Percentiles rank a stretch among this genome's conserved stretches.
phyloP scores from a whole-genome alignment of 2,329 filamentous ascomycete genomes.

The Hymenoscyphus fructigenus region DNA sequence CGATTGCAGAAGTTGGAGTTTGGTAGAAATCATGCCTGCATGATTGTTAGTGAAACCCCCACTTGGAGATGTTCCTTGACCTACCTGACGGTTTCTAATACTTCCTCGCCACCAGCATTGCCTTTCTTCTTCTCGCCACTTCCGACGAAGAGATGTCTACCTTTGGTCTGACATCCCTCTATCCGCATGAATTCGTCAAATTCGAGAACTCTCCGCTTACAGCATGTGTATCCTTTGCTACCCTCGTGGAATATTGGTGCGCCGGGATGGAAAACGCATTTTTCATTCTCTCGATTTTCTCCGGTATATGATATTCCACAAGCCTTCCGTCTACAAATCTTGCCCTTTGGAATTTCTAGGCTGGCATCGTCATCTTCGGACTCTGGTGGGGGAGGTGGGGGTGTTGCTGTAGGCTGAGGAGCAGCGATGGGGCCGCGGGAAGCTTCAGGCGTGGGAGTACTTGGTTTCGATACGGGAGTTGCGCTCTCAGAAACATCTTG shows the following conservation, averaged over 20 bases:
- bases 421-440: constrained; percentile 44
- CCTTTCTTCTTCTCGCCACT: constrained; percentile 65
- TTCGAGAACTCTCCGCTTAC: constrained; percentile 90
- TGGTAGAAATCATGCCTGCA: constrained; percentile 89
- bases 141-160: constrained; percentile 80
- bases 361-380: constrained; percentile 84
- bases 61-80: constrained; percentile 30
- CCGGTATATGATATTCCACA: constrained; percentile 69
- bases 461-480: constrained; percentile 47
- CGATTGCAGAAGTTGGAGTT: constrained; percentile 79
- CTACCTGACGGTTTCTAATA: constrained; percentile 74
- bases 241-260: constrained; percentile 95
- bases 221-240: constrained; percentile 96
- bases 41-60: constrained; percentile 12
- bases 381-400: constrained; percentile 66
- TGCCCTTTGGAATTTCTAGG: constrained; percentile 69
- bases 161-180: constrained; percentile 81
- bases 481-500: constrained; percentile 32
- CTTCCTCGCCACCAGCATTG: constrained; percentile 62
- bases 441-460: constrained; percentile 46
- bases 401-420: constrained; percentile 42
- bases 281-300: constrained; percentile 63
- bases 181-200: constrained; percentile 99
- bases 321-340: constrained; percentile 73
- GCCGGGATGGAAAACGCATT: constrained; percentile 86